Base-by-base conservation (phyloP, 371 early-diverging fungal species). In the Chytridiales sp. region DNA sequence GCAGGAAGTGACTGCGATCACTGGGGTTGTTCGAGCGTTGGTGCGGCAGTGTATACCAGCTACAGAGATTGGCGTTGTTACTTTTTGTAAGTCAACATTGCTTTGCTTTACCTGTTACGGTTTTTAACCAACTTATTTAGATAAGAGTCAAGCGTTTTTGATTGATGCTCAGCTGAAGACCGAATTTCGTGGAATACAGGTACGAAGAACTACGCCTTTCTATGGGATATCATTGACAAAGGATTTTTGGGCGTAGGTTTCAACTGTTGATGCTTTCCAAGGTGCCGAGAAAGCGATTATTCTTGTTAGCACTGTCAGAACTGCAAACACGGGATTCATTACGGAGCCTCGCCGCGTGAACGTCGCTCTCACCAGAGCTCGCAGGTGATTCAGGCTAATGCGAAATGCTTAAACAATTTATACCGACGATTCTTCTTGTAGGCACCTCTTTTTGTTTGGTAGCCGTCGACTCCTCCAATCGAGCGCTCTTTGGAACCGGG, bases 251-350 rank as follows among this genome's bases (percentile, higher is more conserved):
- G 43, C 61, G 67, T 69, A 59, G 24, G 59, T 51, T 56, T 27
- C 46, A 5, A 93, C 93, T 0, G 91, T 92, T 0, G 94, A 94
- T 67, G 88, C 92, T 0, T 94, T 92, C 64, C 89, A 91, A 73
- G 93, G 94, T 13, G 88, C 89, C 15, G 94, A 94, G 59, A 91
- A 89, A 62, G 81, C 85, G 11, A 73, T 92, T 24, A 90, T 93
- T 58, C 67, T 93, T 19, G 61, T 93, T 24, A 86, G 88, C 1
- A 85, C 87, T 0, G 90, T 89, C 1, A 73, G 91, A 22, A 86
- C 87, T 9, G 40, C 41, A 15, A 61, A 70, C 74, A 73, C 74
- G 52, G 48, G 49, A 3, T 82, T 82, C 65, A 62, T 83, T 44
- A 73, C 76, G 49, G 79, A 83, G 22, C 56, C 62, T 26, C 56